Conservation (phyloP, 306 rosid species). For the Sechiopsis laciniata region DNA sequence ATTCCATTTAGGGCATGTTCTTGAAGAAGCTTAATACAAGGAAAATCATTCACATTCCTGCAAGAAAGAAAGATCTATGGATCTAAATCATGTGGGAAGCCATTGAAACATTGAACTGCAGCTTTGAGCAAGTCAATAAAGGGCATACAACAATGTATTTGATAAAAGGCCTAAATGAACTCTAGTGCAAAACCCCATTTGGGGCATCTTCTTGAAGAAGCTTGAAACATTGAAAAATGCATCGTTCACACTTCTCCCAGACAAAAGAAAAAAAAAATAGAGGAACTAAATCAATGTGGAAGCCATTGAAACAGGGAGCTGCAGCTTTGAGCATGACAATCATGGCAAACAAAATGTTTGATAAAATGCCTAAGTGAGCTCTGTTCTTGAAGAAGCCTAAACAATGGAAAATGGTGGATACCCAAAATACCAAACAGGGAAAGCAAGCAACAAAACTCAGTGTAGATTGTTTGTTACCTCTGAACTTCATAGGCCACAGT, state of each 20-base stretch:
- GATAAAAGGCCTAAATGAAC: too few species aligned
- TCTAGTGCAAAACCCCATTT: not conserved
- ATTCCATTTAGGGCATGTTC: too few species aligned
- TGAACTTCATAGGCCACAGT: slow-evolving; percentile 63
- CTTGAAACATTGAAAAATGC: slow-evolving; percentile 6
- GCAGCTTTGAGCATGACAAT: too few species aligned
- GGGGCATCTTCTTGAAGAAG: not conserved
- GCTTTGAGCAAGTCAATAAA: too few species aligned
- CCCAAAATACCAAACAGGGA: not conserved
- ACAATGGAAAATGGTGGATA: slow-evolving; percentile 5
- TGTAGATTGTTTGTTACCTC: slow-evolving; percentile 35
- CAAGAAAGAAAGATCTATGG: not conserved
- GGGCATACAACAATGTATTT: not conserved
- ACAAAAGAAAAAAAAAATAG: too few species aligned
- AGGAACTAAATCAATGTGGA: not conserved
- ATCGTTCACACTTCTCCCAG: too few species aligned
- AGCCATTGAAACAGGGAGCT: not conserved
- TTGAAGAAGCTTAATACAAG: too few species aligned
- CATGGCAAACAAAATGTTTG: too few species aligned
- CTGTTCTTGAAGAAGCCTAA: slow-evolving; percentile 8
- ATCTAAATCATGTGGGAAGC: not conserved
- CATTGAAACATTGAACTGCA: not conserved
- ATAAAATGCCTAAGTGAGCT: too few species aligned
- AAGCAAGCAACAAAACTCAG: slow-evolving; percentile 16
- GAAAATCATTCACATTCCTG: slow-evolving; percentile 75